Evolutionary conservation across 352 stramenopile species (phyloP), one percentile per base, ranked within the genome.

Genomic region (Phytophthora colocasiae): DNA sequence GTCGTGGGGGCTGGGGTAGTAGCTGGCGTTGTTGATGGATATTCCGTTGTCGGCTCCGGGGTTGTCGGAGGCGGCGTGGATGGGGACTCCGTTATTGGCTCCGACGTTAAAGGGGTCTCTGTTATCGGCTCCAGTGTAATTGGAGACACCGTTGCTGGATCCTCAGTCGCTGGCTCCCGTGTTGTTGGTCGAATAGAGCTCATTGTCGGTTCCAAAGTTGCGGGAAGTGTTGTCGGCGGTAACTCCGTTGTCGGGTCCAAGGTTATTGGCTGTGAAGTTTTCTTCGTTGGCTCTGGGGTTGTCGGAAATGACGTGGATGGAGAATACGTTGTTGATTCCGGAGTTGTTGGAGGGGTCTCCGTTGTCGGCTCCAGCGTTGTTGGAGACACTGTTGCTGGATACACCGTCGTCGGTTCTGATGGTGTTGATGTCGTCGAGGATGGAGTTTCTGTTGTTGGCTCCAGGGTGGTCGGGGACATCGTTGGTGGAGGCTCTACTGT

Each of bases 1-100:
- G 48, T 56, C 4, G 32, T 63, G 3, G 50, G 50, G 4, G 26
- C 29, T 15, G 41, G 29, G 6, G 19, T 24, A 32, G 32, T 22
- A 19, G 48, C 51, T 15, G 47, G 43, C 6, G 39, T 38, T 34
- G 50, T 57, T 15, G 26, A 24, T 5, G 58, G 58, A 12, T 31
- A 34, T 10, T 48, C 24, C 6, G 55, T 63, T 36, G 31, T 36
- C 31, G 31, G 31, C 31, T 36, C 31, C 31, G 12, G 9, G 1
- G 31, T 36, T 36, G 31, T 12, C 12, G 31, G 38, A 14, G 8
- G 9, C 9, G 9, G 7, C 8, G 31, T 51, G 7, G 39, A 8
- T 6, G 50, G n/a, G 6, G 26, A 47, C 10, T 32, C 24, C 1
- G 49, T 54, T 32, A 41, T 6, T 24, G 38, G 49, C 7, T 50